phyloP scores from a whole-genome alignment of 164 flowering plant species.

The Sextonia rubra region DNA sequence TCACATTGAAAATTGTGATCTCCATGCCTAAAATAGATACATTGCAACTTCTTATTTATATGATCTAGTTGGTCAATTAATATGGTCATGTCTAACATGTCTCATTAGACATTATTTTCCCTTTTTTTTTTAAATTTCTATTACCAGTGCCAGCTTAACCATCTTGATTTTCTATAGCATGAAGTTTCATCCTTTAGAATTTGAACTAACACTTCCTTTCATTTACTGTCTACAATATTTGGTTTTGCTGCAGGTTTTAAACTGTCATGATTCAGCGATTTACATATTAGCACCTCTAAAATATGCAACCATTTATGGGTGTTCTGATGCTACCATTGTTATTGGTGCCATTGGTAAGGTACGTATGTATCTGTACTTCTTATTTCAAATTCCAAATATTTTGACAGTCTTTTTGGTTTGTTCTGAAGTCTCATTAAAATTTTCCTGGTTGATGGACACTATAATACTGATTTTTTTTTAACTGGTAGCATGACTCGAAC shows the following conservation, averaged over 20 bases:
- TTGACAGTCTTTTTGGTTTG: not conserved
- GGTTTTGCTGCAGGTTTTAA: slow-evolving; percentile 56
- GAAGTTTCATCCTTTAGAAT: not conserved
- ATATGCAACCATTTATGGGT: slow-evolving; percentile 91
- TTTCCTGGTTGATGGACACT: not conserved
- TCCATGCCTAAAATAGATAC: not conserved
- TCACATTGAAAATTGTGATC: not conserved
- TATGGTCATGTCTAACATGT: not conserved
- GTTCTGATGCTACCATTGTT: slow-evolving; percentile 94
- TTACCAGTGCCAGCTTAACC: not conserved
- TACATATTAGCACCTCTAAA: slow-evolving; percentile 87
- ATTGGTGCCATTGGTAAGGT: slow-evolving; percentile 99
- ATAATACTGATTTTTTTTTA: too few species aligned
- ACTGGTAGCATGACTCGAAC: too few species aligned
- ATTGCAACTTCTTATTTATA: not conserved
- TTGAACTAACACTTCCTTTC: not conserved
- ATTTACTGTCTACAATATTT: not conserved
- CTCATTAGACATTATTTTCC: not conserved
- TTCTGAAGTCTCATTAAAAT: not conserved
- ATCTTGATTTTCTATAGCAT: not conserved
- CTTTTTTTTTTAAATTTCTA: not conserved
- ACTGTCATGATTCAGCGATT: slow-evolving; percentile 91
- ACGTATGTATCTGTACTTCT: slow-evolving; percentile 3
- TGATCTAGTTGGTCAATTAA: not conserved
- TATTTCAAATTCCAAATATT: not conserved